Percentiles rank a stretch among this genome's conserved stretches.
These are phyloP conservation scores for Mortierella hygrophila DNA, from an alignment of 192 early-diverging fungal genomes.

Conservation along the genomic window DNA sequence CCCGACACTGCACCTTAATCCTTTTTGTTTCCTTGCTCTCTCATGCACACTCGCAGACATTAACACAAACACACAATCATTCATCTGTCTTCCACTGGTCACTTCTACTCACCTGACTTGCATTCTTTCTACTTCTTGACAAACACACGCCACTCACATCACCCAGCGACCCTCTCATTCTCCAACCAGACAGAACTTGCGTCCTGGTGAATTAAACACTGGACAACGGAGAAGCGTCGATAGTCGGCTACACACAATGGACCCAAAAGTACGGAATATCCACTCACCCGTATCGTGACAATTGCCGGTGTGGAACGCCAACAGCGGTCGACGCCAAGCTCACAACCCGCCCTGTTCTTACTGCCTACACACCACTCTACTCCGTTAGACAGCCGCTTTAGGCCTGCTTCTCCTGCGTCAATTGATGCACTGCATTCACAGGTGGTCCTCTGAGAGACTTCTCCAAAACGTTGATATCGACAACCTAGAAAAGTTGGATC, in stretches of 20 bases:
- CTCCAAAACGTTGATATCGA: neutral
- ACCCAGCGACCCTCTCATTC: neutral
- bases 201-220: neutral
- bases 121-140: no score
- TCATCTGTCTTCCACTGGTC: no score
- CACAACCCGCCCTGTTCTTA: neutral
- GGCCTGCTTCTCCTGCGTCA: neutral
- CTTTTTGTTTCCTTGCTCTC: neutral
- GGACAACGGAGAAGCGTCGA: neutral
- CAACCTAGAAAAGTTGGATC: neutral
- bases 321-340: neutral
- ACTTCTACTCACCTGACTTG: no score
- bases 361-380: neutral
- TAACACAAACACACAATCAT: no score
- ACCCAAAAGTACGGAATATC: neutral
- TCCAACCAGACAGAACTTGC: neutral
- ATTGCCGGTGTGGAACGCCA: neutral
- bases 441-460: neutral
- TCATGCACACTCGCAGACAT: neutral
- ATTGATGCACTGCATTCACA: neutral
- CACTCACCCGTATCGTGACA: no score
- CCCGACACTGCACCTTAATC: neutral
- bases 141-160: neutral
- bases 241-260: neutral
- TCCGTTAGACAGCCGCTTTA: neutral